Evolutionary conservation across 2,329 filamentous ascomycete species (phyloP).

Genomic region (Aspergillus awamori): DNA sequence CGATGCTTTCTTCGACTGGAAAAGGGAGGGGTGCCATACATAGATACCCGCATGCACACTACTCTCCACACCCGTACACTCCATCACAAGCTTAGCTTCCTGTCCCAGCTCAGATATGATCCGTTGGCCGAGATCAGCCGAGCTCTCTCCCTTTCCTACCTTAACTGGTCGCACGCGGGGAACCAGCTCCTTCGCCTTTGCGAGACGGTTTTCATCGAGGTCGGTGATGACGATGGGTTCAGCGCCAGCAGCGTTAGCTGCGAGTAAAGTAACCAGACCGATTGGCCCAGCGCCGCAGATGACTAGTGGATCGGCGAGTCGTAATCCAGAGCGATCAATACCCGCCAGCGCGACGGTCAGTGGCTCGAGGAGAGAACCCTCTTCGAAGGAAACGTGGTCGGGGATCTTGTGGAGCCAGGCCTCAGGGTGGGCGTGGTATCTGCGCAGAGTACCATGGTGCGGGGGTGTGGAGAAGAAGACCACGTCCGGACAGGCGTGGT

Average conservation of each 20-base stretch:
- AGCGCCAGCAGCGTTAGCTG: slow-evolving; percentile 21
- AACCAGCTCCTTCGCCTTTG: slow-evolving; percentile 24
- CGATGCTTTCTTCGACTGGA: neutral
- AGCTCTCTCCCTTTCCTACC: slow-evolving; percentile 10
- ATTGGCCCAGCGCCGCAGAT: slow-evolving; percentile 25
- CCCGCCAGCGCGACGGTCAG: slow-evolving; percentile 23
- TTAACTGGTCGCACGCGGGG: slow-evolving; percentile 17
- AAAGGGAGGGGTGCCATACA: slow-evolving; percentile 3
- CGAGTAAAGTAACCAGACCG: slow-evolving; percentile 24
- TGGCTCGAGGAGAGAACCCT: slow-evolving; percentile 22
- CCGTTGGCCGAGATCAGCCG: slow-evolving; percentile 12
- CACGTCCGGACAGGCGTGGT: slow-evolving; percentile 24
- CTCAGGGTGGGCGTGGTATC: slow-evolving; percentile 24
- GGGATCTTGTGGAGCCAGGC: slow-evolving; percentile 24
- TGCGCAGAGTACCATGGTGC: slow-evolving; percentile 22
- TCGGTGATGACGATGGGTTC: slow-evolving; percentile 25
- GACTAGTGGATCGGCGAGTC: slow-evolving; percentile 21
- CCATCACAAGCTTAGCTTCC: slow-evolving; percentile 25
- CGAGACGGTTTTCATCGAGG: slow-evolving; percentile 21
- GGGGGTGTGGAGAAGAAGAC: slow-evolving; percentile 26
- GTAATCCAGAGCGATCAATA: slow-evolving; percentile 21
- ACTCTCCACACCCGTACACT: slow-evolving; percentile 25
- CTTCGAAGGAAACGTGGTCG: slow-evolving; percentile 21
- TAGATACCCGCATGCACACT: slow-evolving; percentile 26
- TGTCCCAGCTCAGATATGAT: slow-evolving; percentile 22